Base-by-base conservation (phyloP, 345 rosid genomes). In the Turnera subulata region DNA sequence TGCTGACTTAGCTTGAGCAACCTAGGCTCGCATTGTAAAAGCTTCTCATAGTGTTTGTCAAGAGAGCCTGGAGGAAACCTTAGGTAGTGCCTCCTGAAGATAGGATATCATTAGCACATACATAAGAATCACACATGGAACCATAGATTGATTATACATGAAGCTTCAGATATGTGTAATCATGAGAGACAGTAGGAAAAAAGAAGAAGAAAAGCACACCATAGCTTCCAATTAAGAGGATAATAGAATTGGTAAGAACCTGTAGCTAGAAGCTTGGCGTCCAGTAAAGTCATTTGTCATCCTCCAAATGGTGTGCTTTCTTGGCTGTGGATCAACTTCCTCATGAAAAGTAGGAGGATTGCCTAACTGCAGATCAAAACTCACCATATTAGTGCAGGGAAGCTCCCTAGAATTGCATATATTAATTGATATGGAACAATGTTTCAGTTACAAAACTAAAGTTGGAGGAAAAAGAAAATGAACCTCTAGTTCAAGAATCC, bases 71-170 rank as follows among this genome's bases (percentile, higher is more conserved):
- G 59, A 3, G 73, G 64, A 66, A 78, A 78, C 32, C 42, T 37
- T 26, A 86, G 59, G 62, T 56, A 69, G 72, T 87, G 91, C 23
- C 64, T 75, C 86, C 95, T 86, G 71, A 19, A 44, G 47, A n/a
- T 13, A 53, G 24, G 23, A 48, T 8, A 45, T 35, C 12, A 46
- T 18, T 58, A 5, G 24, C 40, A 24, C 43, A 45, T 12, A 46
- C 32, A 5, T 6, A 22, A 46, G 44, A 39, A 46, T 29, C 6
- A n/a, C n/a, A n/a, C n/a, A n/a, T n/a, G n/a, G n/a, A n/a, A n/a
- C n/a, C n/a, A n/a, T n/a, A n/a, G n/a, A n/a, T n/a, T n/a, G n/a
- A n/a, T n/a, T n/a, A n/a, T n/a, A n/a, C n/a, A n/a, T n/a, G n/a
- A n/a, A n/a, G n/a, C n/a, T n/a, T n/a, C n/a, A n/a, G n/a, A n/a